phyloP scores from a whole-genome alignment of 805 yeast genomes.

The Monosporozyma solicola region DNA sequence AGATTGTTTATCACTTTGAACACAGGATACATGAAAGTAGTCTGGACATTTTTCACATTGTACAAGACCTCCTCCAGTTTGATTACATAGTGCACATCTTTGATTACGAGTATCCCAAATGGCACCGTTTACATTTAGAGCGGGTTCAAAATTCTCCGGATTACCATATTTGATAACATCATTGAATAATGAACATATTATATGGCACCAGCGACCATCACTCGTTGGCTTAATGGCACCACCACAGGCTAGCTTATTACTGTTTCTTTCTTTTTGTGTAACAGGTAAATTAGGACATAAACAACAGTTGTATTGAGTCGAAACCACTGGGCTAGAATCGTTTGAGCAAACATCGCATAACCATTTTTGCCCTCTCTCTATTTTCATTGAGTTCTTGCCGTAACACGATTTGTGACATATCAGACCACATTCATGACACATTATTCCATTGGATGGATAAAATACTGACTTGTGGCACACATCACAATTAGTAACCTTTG shows the following conservation, averaged over 20 bases:
- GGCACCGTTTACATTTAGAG: slow-evolving; percentile 31
- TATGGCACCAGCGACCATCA: slow-evolving; percentile 70
- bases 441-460: slow-evolving; percentile 15
- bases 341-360: slow-evolving; percentile 73
- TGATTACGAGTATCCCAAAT: slow-evolving; percentile 26
- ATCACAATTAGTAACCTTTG: background rate
- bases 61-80: slow-evolving; percentile 38
- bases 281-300: slow-evolving; percentile 53
- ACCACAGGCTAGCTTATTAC: slow-evolving; percentile 33
- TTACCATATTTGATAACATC: slow-evolving; percentile 39
- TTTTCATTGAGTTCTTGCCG: slow-evolving; percentile 33
- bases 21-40: slow-evolving; percentile 23
- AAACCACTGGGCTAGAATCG: slow-evolving; percentile 49
- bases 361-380: slow-evolving; percentile 40
- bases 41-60: slow-evolving; percentile 15
- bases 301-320: slow-evolving; percentile 52
- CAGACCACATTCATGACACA: slow-evolving; percentile 60
- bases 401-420: slow-evolving; percentile 64
- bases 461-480: background rate
- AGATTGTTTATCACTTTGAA: slow-evolving; percentile 11
- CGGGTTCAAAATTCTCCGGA: slow-evolving; percentile 38
- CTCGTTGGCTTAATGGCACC: slow-evolving; percentile 62
- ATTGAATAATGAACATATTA: slow-evolving; percentile 56
- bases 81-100: slow-evolving; percentile 39
- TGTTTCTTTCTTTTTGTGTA: slow-evolving; percentile 38